These are phyloP conservation scores for Silene coronaria DNA, from an alignment of 179 eudicot genomes.

Conservation along the genomic window DNA sequence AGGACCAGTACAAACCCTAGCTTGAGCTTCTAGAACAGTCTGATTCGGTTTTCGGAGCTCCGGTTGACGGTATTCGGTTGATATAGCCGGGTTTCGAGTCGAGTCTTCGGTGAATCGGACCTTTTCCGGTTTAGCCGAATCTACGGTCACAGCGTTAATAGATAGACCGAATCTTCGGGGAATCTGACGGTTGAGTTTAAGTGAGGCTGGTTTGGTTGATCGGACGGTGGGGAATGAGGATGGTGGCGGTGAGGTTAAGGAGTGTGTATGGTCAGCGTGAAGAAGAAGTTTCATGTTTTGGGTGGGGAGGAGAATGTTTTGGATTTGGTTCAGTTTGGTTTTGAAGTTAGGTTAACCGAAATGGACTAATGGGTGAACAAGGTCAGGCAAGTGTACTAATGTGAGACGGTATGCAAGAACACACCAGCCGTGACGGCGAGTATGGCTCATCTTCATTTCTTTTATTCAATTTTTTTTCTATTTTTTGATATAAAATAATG, in stretches of 20 bases:
- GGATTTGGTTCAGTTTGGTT: too few relatives aligned
- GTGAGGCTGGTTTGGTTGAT: neutral
- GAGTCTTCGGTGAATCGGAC: constrained; percentile 33
- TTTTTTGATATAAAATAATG: too few relatives aligned
- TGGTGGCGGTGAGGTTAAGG: constrained; percentile 15
- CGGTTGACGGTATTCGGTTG: constrained; percentile 58
- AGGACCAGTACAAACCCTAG: constrained; percentile 91
- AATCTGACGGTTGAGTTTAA: constrained; percentile 13
- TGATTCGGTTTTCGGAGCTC: constrained; percentile 56
- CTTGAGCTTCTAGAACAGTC: constrained; percentile 84
- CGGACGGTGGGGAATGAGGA: constrained; percentile 10
- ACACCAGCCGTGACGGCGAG: too few relatives aligned
- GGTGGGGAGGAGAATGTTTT: neutral
- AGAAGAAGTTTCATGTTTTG: constrained; percentile 41
- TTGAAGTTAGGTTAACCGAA: too few relatives aligned
- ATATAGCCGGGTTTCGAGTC: constrained; percentile 58
- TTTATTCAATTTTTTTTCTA: too few relatives aligned
- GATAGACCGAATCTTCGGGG: constrained; percentile 25
- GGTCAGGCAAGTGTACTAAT: too few relatives aligned
- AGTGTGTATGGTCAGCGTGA: constrained; percentile 26
- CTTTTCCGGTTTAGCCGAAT: constrained; percentile 37
- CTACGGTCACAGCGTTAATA: constrained; percentile 34
- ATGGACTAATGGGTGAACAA: too few relatives aligned
- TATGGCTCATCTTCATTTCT: too few relatives aligned
- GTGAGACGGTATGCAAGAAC: too few relatives aligned